A percentile compares a stretch with the other conserved stretches of the same genome.
Evolutionary conservation across 352 stramenopile genomes (phyloP).

Genomic region (Phytophthora melonis): DNA sequence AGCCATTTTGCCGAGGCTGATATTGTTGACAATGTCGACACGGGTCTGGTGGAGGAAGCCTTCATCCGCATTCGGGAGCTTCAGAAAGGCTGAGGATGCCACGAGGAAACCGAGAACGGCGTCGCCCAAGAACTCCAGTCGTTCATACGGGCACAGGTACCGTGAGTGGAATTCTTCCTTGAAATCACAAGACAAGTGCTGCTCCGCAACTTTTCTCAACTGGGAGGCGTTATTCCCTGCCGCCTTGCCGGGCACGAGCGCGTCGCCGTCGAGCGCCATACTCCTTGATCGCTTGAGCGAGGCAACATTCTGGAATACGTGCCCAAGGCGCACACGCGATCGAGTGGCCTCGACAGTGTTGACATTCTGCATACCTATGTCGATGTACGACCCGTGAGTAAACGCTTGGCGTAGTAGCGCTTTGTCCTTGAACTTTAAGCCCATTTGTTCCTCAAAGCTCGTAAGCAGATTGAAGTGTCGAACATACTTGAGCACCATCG

Average conservation of each 20-base stretch:
- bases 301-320: conserved; percentile 75
- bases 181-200: conserved; percentile 75
- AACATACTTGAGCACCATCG: conserved; percentile 88
- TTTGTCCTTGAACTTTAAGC: conserved; percentile 76
- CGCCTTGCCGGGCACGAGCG: conserved; percentile 15
- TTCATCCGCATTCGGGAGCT: conserved; percentile 74
- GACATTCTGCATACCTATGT: conserved; percentile 86
- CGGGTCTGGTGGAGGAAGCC: conserved; percentile 75
- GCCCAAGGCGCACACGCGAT: conserved; percentile 76
- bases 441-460: conserved; percentile 73
- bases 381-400: conserved; percentile 86
- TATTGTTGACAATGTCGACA: conserved; percentile 82
- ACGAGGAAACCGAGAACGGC: conserved; percentile 87
- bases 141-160: conserved; percentile 84
- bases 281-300: conserved; percentile 70
- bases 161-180: conserved; percentile 81
- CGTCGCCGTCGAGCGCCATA: conserved; percentile 52
- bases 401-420: conserved; percentile 84
- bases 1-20: conserved; percentile 79
- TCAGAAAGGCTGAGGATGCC: conserved; percentile 82
- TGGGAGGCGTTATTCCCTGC: conserved; percentile 28
- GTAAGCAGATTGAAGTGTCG: conserved; percentile 75
- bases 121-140: conserved; percentile 87
- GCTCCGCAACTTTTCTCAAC: conserved; percentile 62
- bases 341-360: conserved; percentile 82